These are phyloP conservation scores for Epichloe gansuensis DNA, from an alignment of 2,329 filamentous ascomycete genomes.

Conservation along the genomic window DNA sequence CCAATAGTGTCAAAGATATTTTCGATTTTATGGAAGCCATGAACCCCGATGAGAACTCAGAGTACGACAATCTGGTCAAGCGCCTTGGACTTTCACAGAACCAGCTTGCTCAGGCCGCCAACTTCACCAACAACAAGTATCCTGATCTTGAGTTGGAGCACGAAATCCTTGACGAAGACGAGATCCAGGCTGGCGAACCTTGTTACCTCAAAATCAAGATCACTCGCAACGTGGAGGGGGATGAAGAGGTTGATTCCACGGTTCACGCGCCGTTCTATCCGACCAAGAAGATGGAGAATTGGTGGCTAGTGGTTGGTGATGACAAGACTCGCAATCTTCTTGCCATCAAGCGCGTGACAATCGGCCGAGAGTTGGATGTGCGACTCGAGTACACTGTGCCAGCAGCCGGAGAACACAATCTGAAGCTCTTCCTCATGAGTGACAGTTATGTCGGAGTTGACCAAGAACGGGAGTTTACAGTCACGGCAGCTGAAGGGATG, in stretches of 20 bases:
- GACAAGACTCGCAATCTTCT: conserved; percentile 78
- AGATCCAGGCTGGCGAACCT: conserved; percentile 67
- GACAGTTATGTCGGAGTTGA: conserved; percentile 96
- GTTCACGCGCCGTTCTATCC: conserved; percentile 97
- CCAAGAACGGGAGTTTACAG: conserved; percentile 80
- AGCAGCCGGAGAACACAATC: conserved; percentile 66
- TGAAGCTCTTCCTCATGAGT: conserved; percentile 92
- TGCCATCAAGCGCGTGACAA: conserved; percentile 88
- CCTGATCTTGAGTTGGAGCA: conserved; percentile 90
- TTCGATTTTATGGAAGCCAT: conserved; percentile 99
- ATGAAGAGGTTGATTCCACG: conserved; percentile 59
- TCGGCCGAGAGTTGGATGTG: conserved; percentile 64
- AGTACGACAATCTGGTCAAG: conserved; percentile 67
- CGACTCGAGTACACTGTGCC: conserved; percentile 82
- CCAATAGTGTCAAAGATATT: conserved; percentile 68
- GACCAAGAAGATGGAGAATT: conserved; percentile 84
- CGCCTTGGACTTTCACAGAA: conserved; percentile 65
- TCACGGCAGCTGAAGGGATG: conserved; percentile 82
- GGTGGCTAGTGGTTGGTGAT: conserved; percentile 95
- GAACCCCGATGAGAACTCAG: conserved; percentile 83
- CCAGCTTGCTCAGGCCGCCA: conserved; percentile 78
- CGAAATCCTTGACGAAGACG: conserved; percentile 67
- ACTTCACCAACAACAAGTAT: conserved; percentile 93
- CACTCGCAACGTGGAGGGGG: conserved; percentile 63
- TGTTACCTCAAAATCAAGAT: conserved; percentile 75